phyloP scores from a whole-genome alignment of 2,329 filamentous ascomycete species.

The Coniochaeta hoffmannii region DNA sequence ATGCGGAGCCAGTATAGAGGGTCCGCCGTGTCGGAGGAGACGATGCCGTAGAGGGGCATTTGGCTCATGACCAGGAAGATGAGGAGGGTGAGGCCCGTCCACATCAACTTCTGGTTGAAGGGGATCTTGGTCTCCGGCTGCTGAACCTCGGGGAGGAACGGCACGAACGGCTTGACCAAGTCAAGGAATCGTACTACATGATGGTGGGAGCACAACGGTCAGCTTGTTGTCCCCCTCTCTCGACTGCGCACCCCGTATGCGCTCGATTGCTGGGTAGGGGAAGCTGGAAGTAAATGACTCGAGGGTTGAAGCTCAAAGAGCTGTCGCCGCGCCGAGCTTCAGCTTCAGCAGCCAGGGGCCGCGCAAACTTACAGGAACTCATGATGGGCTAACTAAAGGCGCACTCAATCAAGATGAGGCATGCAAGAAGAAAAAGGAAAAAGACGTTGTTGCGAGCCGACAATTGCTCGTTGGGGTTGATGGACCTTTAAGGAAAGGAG shows the following conservation, averaged over 20 bases:
- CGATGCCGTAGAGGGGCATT: conserved; percentile 98
- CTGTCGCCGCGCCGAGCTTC: background rate
- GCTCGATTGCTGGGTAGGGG: too few relatives aligned
- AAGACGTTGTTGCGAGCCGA: conserved; percentile 19
- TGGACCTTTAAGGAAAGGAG: conserved; percentile 16
- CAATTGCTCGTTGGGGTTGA: conserved; percentile 19
- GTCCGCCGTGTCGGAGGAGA: conserved; percentile 96
- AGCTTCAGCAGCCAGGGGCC: background rate
- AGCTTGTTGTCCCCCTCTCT: conserved; percentile 5
- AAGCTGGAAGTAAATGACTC: background rate
- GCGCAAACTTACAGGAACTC: conserved; percentile 45
- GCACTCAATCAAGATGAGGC: conserved; percentile 13
- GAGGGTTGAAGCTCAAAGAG: background rate
- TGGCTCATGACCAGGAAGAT: conserved; percentile 99
- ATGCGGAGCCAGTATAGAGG: conserved; percentile 99
- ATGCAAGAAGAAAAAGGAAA: conserved; percentile 22
- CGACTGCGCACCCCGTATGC: too few relatives aligned
- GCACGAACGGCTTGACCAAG: conserved; percentile 98
- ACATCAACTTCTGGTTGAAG: conserved; percentile 98
- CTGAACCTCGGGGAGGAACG: conserved; percentile 98
- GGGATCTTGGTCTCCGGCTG: conserved; percentile 97
- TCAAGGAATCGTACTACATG: conserved; percentile 92
- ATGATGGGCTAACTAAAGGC: conserved; percentile 32
- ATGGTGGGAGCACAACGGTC: conserved; percentile 10
- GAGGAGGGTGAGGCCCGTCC: conserved; percentile 87